Conservation (phyloP, 176 grass and related monocot species). For the Typha latifolia region DNA sequence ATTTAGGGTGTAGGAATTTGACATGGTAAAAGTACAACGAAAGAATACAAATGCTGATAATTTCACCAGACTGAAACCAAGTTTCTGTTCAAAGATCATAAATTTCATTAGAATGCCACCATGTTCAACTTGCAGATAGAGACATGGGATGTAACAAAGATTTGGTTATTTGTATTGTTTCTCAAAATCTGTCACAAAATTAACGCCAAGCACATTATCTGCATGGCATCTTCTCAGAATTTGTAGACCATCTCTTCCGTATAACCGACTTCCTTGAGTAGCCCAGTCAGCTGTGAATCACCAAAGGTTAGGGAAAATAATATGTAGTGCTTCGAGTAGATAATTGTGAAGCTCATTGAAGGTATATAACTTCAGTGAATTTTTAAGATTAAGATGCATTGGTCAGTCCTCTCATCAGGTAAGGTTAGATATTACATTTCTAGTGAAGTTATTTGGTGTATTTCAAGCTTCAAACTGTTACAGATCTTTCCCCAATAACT, state of each 20-base stretch:
- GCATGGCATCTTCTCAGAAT: slow-evolving; percentile 41
- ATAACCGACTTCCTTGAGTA: slow-evolving; percentile 89
- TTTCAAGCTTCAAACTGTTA: too few relatives aligned
- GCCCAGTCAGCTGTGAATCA: slow-evolving; percentile 49
- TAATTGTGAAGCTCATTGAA: too few relatives aligned
- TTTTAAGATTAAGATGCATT: too few relatives aligned
- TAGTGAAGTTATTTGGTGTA: too few relatives aligned
- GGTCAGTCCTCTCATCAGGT: too few relatives aligned
- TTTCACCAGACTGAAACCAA: too few relatives aligned
- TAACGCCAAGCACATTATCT: not conserved
- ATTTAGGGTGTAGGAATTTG: too few relatives aligned
- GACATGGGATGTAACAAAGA: not conserved
- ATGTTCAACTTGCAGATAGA: not conserved
- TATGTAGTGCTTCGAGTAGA: not conserved
- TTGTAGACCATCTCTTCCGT: slow-evolving; percentile 81
- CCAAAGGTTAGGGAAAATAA: slow-evolving; percentile 1
- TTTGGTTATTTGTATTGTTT: not conserved
- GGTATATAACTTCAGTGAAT: too few relatives aligned
- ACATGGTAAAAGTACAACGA: too few relatives aligned
- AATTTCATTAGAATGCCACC: not conserved
- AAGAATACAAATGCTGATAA: not conserved
- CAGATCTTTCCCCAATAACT: not conserved
- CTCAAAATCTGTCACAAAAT: not conserved
- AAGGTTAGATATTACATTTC: too few relatives aligned
- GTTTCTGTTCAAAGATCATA: not conserved